A percentile compares a stretch with the other conserved stretches of the same genome.
phyloP scores from a whole-genome alignment of 805 yeast species.

The Isabelozyma rhagii region DNA sequence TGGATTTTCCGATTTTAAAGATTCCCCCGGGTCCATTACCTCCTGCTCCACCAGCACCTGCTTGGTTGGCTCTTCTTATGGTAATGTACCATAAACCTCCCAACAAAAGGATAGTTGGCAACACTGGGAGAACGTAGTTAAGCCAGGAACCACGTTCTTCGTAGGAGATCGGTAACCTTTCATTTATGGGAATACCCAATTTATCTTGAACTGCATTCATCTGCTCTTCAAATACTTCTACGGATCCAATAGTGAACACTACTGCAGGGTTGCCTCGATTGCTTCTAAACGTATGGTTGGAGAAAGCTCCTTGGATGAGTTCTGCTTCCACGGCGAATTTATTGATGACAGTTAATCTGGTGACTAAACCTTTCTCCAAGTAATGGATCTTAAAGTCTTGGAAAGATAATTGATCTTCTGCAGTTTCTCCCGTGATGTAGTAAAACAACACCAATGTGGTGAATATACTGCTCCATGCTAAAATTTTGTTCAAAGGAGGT shows the following conservation, averaged over 20 bases:
- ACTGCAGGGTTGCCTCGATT: conserved; percentile 44
- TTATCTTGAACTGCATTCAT: conserved; percentile 69
- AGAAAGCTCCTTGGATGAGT: conserved; percentile 44
- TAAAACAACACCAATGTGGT: not conserved
- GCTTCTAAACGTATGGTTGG: conserved; percentile 39
- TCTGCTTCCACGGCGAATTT: conserved; percentile 70
- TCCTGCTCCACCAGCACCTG: conserved; percentile 31
- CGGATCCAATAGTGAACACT: conserved; percentile 83
- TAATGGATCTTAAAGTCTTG: conserved; percentile 84
- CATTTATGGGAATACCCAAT: conserved; percentile 61
- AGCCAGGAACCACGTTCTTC: conserved; percentile 65
- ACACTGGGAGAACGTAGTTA: conserved; percentile 61
- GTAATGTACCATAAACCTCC: conserved; percentile 76
- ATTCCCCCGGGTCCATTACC: conserved; percentile 46
- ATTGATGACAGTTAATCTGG: conserved; percentile 70
- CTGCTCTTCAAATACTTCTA: conserved; percentile 81
- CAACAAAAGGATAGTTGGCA: conserved; percentile 77
- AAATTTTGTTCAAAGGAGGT: conserved; percentile 8
- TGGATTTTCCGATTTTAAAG: conserved; percentile 74
- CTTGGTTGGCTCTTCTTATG: conserved; percentile 47
- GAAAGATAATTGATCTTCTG: conserved; percentile 45
- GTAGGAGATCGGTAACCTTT: conserved; percentile 75
- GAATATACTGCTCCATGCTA: conserved; percentile 6
- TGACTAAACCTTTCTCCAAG: conserved; percentile 74
- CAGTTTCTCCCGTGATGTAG: conserved; percentile 7